Evolutionary conservation across 176 grass and related monocot genomes (phyloP).

Genomic region (Tillandsia leiboldiana): DNA sequence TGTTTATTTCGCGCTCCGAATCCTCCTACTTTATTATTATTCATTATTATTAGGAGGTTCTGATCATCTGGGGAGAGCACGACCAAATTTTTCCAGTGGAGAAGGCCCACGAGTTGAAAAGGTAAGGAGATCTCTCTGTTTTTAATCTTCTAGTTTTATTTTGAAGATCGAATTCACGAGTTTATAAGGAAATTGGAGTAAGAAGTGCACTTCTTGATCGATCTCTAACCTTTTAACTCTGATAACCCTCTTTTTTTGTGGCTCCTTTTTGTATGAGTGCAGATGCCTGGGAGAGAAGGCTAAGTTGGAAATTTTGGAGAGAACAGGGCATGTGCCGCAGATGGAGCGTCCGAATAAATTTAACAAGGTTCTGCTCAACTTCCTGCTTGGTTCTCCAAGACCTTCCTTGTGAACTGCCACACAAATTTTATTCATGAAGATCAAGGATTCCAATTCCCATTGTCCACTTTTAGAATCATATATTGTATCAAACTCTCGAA

Average conservation of each 20-base stretch:
- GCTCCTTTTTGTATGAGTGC: not conserved
- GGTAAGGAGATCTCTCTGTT: constrained; percentile 27
- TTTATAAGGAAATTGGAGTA: no score
- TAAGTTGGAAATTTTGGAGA: constrained; percentile 49
- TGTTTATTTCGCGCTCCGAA: not conserved
- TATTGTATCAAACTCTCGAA: no score
- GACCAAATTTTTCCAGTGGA: constrained; percentile 68
- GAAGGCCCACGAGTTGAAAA: constrained; percentile 53
- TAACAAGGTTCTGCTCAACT: constrained; percentile 47
- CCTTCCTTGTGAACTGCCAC: not conserved
- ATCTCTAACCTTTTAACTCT: no score
- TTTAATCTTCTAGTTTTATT: not conserved
- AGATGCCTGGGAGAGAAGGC: constrained; percentile 61
- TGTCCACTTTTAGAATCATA: no score
- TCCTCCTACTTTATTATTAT: not conserved
- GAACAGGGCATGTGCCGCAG: constrained; percentile 64
- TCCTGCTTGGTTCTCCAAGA: constrained; percentile 30
- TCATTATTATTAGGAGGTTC: constrained; percentile 30
- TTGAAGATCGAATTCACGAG: not conserved
- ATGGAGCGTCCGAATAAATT: constrained; percentile 54
- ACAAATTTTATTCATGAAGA: no score
- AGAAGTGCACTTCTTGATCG: no score
- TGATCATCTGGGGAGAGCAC: constrained; percentile 79
- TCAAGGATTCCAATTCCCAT: no score
- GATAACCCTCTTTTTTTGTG: no score